Evolutionary conservation across 2,329 filamentous ascomycete genomes (phyloP).

Genomic region (Lasiodiplodia citricola): DNA sequence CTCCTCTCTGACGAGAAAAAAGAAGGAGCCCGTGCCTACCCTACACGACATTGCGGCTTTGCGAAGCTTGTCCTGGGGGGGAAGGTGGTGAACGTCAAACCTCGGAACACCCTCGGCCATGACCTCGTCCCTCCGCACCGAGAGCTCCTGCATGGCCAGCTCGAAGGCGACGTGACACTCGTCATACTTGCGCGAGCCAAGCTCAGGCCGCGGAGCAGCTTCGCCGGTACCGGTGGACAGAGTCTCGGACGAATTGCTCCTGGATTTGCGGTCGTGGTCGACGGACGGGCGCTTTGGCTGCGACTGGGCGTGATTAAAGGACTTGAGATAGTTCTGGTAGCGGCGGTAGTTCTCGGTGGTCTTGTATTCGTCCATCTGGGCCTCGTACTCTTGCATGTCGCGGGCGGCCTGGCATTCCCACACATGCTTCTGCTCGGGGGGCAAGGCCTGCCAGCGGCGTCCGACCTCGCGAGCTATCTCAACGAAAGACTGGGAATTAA

Average conservation of each 20-base stretch:
- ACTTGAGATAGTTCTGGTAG: constrained; percentile 43
- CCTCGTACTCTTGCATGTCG: constrained; percentile 45
- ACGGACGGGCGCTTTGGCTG: not conserved
- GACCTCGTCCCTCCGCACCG: constrained; percentile 39
- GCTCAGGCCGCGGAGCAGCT: constrained; percentile 33
- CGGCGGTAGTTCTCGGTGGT: constrained; percentile 44
- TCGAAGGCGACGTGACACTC: constrained; percentile 42
- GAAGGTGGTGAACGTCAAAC: constrained; percentile 38
- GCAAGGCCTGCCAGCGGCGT: constrained; percentile 43
- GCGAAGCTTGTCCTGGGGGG: constrained; percentile 37
- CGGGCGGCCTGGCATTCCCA: constrained; percentile 47
- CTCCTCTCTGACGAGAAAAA: constrained; percentile 42
- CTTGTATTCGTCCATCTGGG: constrained; percentile 48
- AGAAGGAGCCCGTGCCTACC: constrained; percentile 41
- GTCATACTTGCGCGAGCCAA: constrained; percentile 35
- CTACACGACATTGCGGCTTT: constrained; percentile 43
- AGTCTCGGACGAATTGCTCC: constrained; percentile 14
- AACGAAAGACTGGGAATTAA: constrained; percentile 45
- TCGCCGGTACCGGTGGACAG: not conserved
- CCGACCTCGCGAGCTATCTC: constrained; percentile 47
- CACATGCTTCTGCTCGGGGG: constrained; percentile 41
- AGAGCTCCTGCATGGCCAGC: constrained; percentile 42
- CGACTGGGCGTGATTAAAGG: constrained; percentile 39
- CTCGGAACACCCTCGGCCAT: constrained; percentile 33
- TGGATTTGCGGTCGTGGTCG: not conserved